Evolutionary conservation across 2,329 filamentous ascomycete genomes (phyloP).

Genomic region (Bipolaris sorokiniana): DNA sequence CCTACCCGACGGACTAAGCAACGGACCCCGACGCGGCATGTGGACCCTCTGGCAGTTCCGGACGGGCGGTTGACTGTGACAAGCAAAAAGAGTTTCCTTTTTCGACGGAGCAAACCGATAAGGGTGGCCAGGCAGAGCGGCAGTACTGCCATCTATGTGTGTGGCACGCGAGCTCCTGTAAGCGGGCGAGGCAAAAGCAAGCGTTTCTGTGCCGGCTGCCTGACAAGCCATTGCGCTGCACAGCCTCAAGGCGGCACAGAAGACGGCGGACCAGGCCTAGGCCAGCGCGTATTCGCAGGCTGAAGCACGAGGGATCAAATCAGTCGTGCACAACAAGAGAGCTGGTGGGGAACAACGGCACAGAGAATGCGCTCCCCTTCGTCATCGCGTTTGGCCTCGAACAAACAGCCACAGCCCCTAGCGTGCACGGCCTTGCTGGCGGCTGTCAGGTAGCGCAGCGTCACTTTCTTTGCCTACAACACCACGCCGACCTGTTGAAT

Average conservation of each 20-base stretch:
- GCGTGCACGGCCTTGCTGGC: constrained; percentile 13
- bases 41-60: constrained; percentile 6
- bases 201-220: constrained; percentile 3
- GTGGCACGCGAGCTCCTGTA: constrained; percentile 33
- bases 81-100: not conserved
- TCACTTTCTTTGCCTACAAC: constrained; percentile 25
- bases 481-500: constrained; percentile 26
- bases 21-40: constrained; percentile 5
- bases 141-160: not conserved
- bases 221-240: constrained; percentile 18
- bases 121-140: not conserved
- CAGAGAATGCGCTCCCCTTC: constrained; percentile 30
- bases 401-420: constrained; percentile 18
- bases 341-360: constrained; percentile 17
- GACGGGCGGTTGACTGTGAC: not conserved
- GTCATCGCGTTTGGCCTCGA: constrained; percentile 19
- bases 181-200: not conserved
- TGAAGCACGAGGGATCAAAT: constrained; percentile 1
- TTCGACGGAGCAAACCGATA: constrained; percentile 1
- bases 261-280: not conserved
- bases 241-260: constrained; percentile 3
- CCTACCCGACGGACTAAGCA: not conserved
- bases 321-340: constrained; percentile 1
- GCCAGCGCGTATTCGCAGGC: constrained; percentile 11
- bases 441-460: constrained; percentile 18